Conservation (phyloP, 192 early-diverging fungal species). For the Coemansia sp. region DNA sequence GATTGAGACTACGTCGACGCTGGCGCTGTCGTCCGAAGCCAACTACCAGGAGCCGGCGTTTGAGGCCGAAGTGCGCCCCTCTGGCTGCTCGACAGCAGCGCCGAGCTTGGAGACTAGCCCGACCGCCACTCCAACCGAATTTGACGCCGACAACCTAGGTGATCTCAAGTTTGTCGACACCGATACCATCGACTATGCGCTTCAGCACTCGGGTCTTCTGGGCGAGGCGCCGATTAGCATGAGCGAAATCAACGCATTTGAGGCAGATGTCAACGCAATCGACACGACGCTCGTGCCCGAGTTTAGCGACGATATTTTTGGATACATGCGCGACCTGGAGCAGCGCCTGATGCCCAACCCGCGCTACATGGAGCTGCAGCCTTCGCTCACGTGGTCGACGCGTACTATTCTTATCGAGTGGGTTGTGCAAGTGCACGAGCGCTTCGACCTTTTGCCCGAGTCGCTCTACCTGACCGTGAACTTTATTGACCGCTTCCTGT, state of each 20-base stretch:
- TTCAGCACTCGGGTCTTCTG: constrained; percentile 35
- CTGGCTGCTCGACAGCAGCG: background rate
- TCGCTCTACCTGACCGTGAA: constrained; percentile 92
- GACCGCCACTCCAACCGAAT: background rate
- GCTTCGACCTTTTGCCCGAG: constrained; percentile 89
- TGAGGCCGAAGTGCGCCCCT: background rate
- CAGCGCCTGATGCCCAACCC: constrained; percentile 75
- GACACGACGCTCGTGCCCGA: constrained; percentile 95
- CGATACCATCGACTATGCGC: constrained; percentile 46
- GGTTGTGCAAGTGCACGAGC: constrained; percentile 89
- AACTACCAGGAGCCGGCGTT: background rate
- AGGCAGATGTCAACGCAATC: constrained; percentile 66
- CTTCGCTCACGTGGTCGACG: constrained; percentile 89
- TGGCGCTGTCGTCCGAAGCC: background rate
- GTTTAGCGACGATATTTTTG: constrained; percentile 91
- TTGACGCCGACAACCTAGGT: constrained; percentile 5
- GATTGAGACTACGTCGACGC: background rate
- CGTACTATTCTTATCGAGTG: constrained; percentile 89
- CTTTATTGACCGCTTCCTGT: constrained; percentile 93
- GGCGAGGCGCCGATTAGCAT: constrained; percentile 34
- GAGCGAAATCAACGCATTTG: constrained; percentile 64
- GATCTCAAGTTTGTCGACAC: constrained; percentile 41
- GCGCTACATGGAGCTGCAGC: constrained; percentile 79
- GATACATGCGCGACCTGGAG: constrained; percentile 78
- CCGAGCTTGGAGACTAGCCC: background rate